A percentile compares a stretch with the other conserved stretches of the same genome.
phyloP scores from a whole-genome alignment of 169 alveolate genomes.

The Plasmodium yoelii region DNA sequence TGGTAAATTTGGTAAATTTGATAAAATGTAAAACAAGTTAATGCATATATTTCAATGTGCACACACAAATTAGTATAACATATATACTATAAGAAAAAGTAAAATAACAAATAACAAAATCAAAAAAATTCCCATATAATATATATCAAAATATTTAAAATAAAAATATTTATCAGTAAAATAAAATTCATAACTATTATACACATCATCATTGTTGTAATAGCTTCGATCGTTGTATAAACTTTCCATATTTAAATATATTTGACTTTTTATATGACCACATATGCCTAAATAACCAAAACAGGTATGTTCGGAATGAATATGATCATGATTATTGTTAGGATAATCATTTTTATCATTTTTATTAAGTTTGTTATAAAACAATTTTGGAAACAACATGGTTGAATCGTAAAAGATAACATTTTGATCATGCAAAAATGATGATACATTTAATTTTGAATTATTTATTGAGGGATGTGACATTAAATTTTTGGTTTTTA shows the following conservation, averaged over 20 bases:
- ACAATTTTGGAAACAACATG: neutral
- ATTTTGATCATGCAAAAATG: conserved; percentile 60
- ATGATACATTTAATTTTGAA: conserved; percentile 46
- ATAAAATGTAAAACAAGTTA: no score
- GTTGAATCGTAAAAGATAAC: conserved; percentile 44
- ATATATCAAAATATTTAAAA: neutral
- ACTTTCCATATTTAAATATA: conserved; percentile 34
- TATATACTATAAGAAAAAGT: neutral
- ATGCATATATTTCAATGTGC: no score
- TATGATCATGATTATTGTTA: neutral
- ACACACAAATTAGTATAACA: no score
- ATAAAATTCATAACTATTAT: conserved; percentile 7
- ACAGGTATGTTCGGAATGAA: conserved; percentile 2
- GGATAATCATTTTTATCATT: neutral
- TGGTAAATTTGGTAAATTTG: no score
- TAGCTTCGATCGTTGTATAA: conserved; percentile 21
- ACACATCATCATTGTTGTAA: conserved; percentile 6
- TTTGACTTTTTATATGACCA: conserved; percentile 47
- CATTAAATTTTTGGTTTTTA: conserved; percentile 56
- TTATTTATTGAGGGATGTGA: conserved; percentile 45
- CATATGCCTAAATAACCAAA: conserved; percentile 42
- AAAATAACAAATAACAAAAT: conserved; percentile 17
- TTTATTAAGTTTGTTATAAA: neutral
- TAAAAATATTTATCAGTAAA: conserved; percentile 37
- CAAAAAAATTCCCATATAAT: conserved; percentile 3